Evolutionary conservation across 2,329 filamentous ascomycete species (phyloP), one percentile per base, ranked within the genome.

Genomic region (Anthostomella pinea): DNA sequence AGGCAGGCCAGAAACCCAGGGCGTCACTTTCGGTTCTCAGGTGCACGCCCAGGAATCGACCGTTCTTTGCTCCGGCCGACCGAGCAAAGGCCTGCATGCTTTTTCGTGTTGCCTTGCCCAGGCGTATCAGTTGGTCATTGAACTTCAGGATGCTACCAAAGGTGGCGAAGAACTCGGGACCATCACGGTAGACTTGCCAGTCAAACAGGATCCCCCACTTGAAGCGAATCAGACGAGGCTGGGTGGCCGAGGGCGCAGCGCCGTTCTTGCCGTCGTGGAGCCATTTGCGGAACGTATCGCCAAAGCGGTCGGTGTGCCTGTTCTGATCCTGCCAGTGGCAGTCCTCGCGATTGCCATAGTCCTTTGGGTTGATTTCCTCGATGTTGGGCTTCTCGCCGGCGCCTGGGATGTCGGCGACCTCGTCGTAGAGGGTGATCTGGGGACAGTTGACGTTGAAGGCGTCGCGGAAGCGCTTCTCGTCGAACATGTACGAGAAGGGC

Each of bases 11-110:
- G 39, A 63, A 60, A n/a, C 55, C 56, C 15, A 72, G 45, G 2
- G 68, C 67, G 38, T 73, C 69, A 36, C 54, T 64, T 47, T 73
- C 70, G 5, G 69, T 70, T n/a, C 70, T 59, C 4, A 74, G 53
- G 43, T 74, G 70, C 8, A 70, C 57, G 4, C 69, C 69, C 2
- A 63, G 50, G 42, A 62, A 69, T 5, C 42, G 39, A 9, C 53
- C 51, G 6, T 50, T 38, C 10, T 48, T 39, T 8, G 42, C 43
- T 4, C 48, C 43, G 6, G 57, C 44, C 9, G 35, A 35, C 6
- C 44, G 33, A 1, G 62, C 56, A 36, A 56, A 54, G 28, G 51
- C 30, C 20, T 52, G 53, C 64, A 70, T 64, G 36, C 63, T 54
- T 19, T 48, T 47, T 1, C 64, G 48, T 1, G 62, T 58, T 30